A percentile compares a stretch with the other conserved stretches of the same genome.
Evolutionary conservation across 805 yeast genomes (phyloP).

Genomic region (Candida ulmi): DNA sequence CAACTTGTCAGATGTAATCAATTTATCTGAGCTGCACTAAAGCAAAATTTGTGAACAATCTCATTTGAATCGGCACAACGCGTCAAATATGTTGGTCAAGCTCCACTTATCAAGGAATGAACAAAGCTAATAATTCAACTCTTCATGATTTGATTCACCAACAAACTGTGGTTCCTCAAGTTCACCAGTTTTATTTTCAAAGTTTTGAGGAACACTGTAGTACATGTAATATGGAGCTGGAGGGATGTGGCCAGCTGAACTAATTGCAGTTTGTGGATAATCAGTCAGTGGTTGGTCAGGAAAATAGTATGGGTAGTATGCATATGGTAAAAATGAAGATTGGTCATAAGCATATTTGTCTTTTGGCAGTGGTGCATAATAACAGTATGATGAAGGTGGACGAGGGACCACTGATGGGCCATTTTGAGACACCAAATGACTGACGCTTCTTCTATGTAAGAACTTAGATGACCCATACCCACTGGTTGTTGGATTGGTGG

Average conservation of each 20-base stretch:
- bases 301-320: slow-evolving; percentile 20
- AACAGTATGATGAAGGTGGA: slow-evolving; percentile 25
- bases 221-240: slow-evolving; percentile 28
- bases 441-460: slow-evolving; percentile 11
- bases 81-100: too few relatives aligned
- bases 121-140: slow-evolving; percentile 5
- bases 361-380: slow-evolving; percentile 25
- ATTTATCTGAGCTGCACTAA: too few relatives aligned
- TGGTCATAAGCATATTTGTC: slow-evolving; percentile 24
- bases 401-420: slow-evolving; percentile 6
- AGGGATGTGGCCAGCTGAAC: slow-evolving; percentile 10
- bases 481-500: slow-evolving; percentile 12
- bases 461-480: slow-evolving; percentile 10
- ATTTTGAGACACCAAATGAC: slow-evolving; percentile 7
- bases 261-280: slow-evolving; percentile 11
- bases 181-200: slow-evolving; percentile 7
- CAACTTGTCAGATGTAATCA: too few relatives aligned
- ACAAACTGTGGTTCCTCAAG: slow-evolving; percentile 5
- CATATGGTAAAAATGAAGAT: slow-evolving; percentile 16
- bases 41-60: too few relatives aligned
- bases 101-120: too few relatives aligned
- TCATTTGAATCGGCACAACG: too few relatives aligned
- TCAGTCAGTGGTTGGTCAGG: slow-evolving; percentile 18
- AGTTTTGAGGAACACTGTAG: slow-evolving; percentile 21
- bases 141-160: slow-evolving; percentile 2